Evolutionary conservation across 441 rosid genomes (phyloP), one percentile per base, ranked within the genome.

Genomic region (Lepidium campestre): DNA sequence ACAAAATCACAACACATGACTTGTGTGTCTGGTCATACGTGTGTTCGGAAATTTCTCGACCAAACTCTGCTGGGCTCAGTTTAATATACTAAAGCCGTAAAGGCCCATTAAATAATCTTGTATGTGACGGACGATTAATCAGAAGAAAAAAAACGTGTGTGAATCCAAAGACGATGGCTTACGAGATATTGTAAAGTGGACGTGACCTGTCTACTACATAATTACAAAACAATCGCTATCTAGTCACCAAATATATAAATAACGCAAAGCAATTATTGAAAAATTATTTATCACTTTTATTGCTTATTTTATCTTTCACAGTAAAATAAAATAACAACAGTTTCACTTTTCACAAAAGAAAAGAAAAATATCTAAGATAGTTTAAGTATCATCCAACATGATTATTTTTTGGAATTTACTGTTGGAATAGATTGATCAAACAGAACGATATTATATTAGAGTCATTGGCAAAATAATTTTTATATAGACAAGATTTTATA

Each of bases 121-220:
- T 8, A 31, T 32, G 50, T 37, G 52, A 68, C 44, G 52, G 42
- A 31, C 35, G 31, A 58, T 37, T 2, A 8, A 65, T n/a, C n/a
- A n/a, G n/a, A 39, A 10, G 41, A 45, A 27, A 41, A 13, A 35
- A 48, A 29, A 54, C 34, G 42, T 18, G 36, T 18, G 10, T 8
- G 32, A 23, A 5, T 23, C 31, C 8, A 8, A 70, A 23, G 36
- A 37, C 20, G 70, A 18, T 71, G 36, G 70, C 70, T 71, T 56
- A 40, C 70, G 46, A 63, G 39, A 64, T 56, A 63, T 54, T 55
- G 42, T 36, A 62, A 62, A 53, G 62, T 62, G 20, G 52, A 63
- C 39, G 70, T 63, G 65, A 71, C 75, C 5, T 46, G 35, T 55
- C 56, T 11, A 19, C 37, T 44, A 15, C 37, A 71, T 35, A 25